A percentile compares a stretch with the other conserved stretches of the same genome.
These are phyloP conservation scores for Andrographis paniculata DNA, from an alignment of 305 asterid species.

Conservation along the genomic window DNA sequence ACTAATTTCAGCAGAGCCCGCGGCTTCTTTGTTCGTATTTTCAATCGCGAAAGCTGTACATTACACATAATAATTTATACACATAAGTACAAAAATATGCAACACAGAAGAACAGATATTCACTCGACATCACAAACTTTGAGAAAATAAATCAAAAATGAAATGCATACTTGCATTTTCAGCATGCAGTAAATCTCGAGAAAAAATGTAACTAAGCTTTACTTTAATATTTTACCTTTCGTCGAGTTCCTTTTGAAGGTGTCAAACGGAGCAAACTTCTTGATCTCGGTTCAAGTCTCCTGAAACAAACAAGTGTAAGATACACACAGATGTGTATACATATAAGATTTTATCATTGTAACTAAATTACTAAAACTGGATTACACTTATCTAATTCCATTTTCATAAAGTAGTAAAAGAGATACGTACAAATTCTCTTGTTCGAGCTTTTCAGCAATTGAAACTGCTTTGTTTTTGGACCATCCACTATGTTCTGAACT, in stretches of 20 bases:
- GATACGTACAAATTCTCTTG: slow-evolving; percentile 59
- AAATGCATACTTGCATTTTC: not conserved
- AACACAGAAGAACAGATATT: not conserved
- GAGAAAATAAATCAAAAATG: not conserved
- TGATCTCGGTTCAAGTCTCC: slow-evolving; percentile 42
- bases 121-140: not conserved
- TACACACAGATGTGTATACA: not conserved
- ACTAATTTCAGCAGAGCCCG: slow-evolving; percentile 55
- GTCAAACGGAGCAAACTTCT: slow-evolving; percentile 44
- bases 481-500: slow-evolving; percentile 41
- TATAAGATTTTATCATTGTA: too few species aligned
- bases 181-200: not conserved
- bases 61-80: slow-evolving; percentile 2
- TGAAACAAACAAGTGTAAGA: slow-evolving; percentile 11
- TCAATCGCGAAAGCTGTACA: slow-evolving; percentile 75
- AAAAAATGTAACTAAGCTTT: slow-evolving; percentile 7
- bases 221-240: slow-evolving; percentile 20
- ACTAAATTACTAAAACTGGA: too few species aligned
- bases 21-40: slow-evolving; percentile 56
- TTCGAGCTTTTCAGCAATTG: slow-evolving; percentile 74
- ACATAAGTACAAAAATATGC: not conserved
- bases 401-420: slow-evolving; percentile 9
- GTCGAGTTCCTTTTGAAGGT: slow-evolving; percentile 25
- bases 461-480: slow-evolving; percentile 63
- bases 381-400: not conserved